Evolutionary conservation across 2,329 filamentous ascomycete species (phyloP).

Genomic region (Beauveria sp.): DNA sequence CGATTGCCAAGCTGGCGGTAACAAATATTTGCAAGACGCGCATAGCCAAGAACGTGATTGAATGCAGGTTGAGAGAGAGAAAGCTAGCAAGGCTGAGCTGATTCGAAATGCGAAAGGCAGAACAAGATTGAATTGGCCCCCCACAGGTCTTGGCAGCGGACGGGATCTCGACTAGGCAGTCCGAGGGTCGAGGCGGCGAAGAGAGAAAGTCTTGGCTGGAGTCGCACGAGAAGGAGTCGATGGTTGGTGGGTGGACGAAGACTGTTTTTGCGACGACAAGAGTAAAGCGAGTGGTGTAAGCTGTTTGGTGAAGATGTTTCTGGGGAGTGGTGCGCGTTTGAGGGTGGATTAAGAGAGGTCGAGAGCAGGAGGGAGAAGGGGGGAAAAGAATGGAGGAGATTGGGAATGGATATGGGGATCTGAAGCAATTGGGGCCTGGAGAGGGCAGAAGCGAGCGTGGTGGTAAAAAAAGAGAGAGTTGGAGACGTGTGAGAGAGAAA

Average conservation of each 20-base stretch:
- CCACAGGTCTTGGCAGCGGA: slow-evolving; percentile 7
- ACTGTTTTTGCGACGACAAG: not conserved
- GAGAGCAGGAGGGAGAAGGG: not conserved
- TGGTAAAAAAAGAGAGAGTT: not conserved
- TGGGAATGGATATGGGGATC: not conserved
- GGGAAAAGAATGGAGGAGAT: not conserved
- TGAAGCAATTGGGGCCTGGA: not conserved
- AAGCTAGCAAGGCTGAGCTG: not conserved
- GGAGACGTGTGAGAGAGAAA: not conserved
- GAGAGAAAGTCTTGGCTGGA: not conserved
- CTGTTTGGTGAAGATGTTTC: not conserved
- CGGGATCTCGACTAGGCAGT: not conserved
- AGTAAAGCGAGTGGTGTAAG: not conserved
- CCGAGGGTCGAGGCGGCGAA: not conserved
- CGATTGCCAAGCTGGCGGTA: slow-evolving; percentile 12
- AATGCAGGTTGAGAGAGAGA: not conserved
- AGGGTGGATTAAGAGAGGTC: not conserved
- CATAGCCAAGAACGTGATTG: slow-evolving; percentile 12
- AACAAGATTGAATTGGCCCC: not conserved
- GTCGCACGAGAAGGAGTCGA: not conserved
- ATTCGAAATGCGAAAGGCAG: not conserved
- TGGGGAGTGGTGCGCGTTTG: not conserved
- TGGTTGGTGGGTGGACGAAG: not conserved
- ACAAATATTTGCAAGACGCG: slow-evolving; percentile 14
- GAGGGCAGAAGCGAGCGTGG: not conserved